Evolutionary conservation across 2,329 filamentous ascomycete genomes (phyloP).

Genomic region (Phaeosphaeria sp.): DNA sequence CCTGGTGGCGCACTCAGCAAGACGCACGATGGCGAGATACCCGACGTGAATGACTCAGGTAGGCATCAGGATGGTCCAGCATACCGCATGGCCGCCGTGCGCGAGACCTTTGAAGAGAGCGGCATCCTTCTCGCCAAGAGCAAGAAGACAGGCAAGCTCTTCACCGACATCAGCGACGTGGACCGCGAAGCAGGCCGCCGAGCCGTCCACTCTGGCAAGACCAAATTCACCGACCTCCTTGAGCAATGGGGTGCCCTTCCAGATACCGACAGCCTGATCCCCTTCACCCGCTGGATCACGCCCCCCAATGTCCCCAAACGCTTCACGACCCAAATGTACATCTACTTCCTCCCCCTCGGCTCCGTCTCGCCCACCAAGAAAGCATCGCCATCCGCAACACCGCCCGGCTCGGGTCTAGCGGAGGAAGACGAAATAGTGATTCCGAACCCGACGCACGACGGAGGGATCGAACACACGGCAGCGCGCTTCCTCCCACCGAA

Average conservation of each 20-base stretch:
- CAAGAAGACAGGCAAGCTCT: conserved; percentile 59
- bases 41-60: conserved; percentile 56
- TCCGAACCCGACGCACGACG: conserved; percentile 74
- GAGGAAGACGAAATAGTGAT: conserved; percentile 61
- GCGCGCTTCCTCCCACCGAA: conserved; percentile 76
- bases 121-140: conserved; percentile 78
- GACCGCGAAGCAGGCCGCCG: conserved; percentile 71
- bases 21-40: conserved; percentile 73
- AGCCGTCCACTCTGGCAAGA: conserved; percentile 69
- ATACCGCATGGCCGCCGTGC: conserved; percentile 83
- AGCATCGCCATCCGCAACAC: conserved; percentile 36
- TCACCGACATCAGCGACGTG: conserved; percentile 63
- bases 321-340: conserved; percentile 96
- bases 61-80: conserved; percentile 73
- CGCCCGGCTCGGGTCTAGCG: conserved; percentile 36
- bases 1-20: conserved; percentile 85
- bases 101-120: conserved; percentile 95
- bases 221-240: conserved; percentile 73
- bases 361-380: conserved; percentile 40
- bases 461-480: conserved; percentile 73
- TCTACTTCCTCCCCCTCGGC: conserved; percentile 79
- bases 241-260: conserved; percentile 62
- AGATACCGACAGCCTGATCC: conserved; percentile 73
- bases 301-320: conserved; percentile 74
- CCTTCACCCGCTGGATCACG: conserved; percentile 93